These are phyloP conservation scores for Emericellopsis cladophorae DNA, from an alignment of 2,329 filamentous ascomycete species.

Conservation along the genomic window DNA sequence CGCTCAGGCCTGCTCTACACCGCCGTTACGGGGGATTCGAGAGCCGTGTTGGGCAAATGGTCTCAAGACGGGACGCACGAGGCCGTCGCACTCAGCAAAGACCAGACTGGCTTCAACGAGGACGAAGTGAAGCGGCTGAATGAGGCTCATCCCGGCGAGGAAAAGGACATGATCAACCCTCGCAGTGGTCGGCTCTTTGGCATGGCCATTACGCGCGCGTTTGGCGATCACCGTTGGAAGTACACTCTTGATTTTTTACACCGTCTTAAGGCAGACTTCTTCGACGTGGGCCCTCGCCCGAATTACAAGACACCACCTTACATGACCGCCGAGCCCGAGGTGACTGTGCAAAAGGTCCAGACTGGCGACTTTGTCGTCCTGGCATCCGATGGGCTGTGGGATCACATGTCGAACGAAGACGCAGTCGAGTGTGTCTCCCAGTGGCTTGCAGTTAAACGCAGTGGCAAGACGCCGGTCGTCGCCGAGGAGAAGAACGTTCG, in stretches of 20 bases:
- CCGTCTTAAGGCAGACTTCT: not conserved
- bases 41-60: slow-evolving; percentile 45
- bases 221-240: slow-evolving; percentile 59
- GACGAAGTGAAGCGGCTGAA: slow-evolving; percentile 42
- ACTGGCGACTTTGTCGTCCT: slow-evolving; percentile 47
- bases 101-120: slow-evolving; percentile 53
- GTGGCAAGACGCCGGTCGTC: slow-evolving; percentile 10
- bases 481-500: slow-evolving; percentile 4
- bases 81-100: slow-evolving; percentile 41
- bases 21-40: slow-evolving; percentile 55
- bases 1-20: slow-evolving; percentile 39
- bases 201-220: slow-evolving; percentile 48
- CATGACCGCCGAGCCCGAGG: slow-evolving; percentile 52
- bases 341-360: slow-evolving; percentile 42
- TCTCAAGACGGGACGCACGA: slow-evolving; percentile 25
- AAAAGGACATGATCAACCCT: slow-evolving; percentile 30
- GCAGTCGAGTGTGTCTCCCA: slow-evolving; percentile 42
- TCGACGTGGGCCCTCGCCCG: slow-evolving; percentile 23
- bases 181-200: slow-evolving; percentile 49
- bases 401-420: slow-evolving; percentile 41
- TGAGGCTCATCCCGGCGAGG: slow-evolving; percentile 49
- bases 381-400: slow-evolving; percentile 56
- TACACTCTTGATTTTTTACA: slow-evolving; percentile 33
- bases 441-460: slow-evolving; percentile 30
- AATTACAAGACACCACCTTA: slow-evolving; percentile 48